Base-by-base conservation (phyloP, 805 yeast genomes). In the Cyberlindnera galapagoensis region DNA sequence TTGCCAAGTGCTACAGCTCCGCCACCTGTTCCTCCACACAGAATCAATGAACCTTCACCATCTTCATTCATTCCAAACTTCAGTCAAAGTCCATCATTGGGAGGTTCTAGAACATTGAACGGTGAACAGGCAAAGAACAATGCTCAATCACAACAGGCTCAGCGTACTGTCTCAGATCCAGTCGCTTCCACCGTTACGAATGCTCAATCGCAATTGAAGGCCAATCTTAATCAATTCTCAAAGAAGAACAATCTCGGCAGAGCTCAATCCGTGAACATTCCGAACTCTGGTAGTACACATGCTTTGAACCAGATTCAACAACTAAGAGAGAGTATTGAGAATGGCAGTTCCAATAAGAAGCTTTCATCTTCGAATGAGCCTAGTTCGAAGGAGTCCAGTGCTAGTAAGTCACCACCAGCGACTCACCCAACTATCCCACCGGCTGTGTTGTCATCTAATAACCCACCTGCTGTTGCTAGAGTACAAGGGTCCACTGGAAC, bases 11-110 rank as follows among this genome's bases (percentile, higher is more conserved):
- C 30, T 11, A n/a, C 24, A 8, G 12, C 29, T 10, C 12, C 27
- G 9, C 46, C 46, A 10, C 27, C 26, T 6, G 44, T 39, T 6
- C 46, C 46, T 8, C 46, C 40, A 6, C 47, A 38, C 21, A 16
- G 19, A 5, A 30, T 35, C 5, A 26, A 15, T 24, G 28, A 28
- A 6, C 30, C 43, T 3, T 36, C 46, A 6, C 40, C 42, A 9
- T 42, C 46, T 4, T 39, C 40, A 3, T 33, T 34, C 32, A 38
- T 38, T 17, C 31, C 40, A n/a, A 20, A 19, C 17, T 23, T 31
- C 7, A 24, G 15, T 21, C 24, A 21, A 9, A 31, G 32, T 14
- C 19, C 29, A n/a, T 13, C 31, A 3, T 24, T 32, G 7, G 27
- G 30, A 20, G 19, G 9, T 35, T 5, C 28, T 16, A 3, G 18